These are phyloP conservation scores for Violaceomyces palustris DNA, from an alignment of 1,284 basidiomycete genomes.

Conservation along the genomic window DNA sequence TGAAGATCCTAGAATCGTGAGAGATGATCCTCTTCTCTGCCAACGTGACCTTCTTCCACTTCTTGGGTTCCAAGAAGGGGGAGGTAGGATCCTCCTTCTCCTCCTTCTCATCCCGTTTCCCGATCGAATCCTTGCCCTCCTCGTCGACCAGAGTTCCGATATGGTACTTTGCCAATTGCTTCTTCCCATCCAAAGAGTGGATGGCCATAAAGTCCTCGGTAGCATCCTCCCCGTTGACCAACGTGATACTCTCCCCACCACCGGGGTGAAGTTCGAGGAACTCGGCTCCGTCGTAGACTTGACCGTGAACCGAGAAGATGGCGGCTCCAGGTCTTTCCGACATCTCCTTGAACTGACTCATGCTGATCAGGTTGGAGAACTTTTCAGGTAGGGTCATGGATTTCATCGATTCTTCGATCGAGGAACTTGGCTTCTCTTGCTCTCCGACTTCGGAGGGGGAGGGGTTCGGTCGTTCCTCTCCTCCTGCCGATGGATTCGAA, in stretches of 20 bases:
- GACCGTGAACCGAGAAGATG: constrained; percentile 57
- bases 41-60: constrained; percentile 60
- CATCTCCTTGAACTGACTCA: background rate
- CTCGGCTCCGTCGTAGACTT: constrained; percentile 59
- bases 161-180: constrained; percentile 57
- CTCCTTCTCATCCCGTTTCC: constrained; percentile 5
- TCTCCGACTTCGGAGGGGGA: no score
- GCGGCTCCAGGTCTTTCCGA: background rate
- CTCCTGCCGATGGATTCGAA: background rate
- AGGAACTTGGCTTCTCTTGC: no score
- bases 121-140: background rate
- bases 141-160: constrained; percentile 21
- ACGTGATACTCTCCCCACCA: constrained; percentile 61
- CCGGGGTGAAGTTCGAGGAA: constrained; percentile 65
- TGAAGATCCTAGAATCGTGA: constrained; percentile 60
- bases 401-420: no score
- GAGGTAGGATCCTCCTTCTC: constrained; percentile 21
- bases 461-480: no score
- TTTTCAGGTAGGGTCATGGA: no score
- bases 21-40: constrained; percentile 56
- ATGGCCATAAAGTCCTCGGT: constrained; percentile 64
- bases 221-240: constrained; percentile 64
- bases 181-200: constrained; percentile 59
- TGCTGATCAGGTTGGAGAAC: no score
- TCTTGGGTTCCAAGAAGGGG: constrained; percentile 58